phyloP scores from a whole-genome alignment of 2,329 filamentous ascomycete genomes.

The Apiospora sp. region DNA sequence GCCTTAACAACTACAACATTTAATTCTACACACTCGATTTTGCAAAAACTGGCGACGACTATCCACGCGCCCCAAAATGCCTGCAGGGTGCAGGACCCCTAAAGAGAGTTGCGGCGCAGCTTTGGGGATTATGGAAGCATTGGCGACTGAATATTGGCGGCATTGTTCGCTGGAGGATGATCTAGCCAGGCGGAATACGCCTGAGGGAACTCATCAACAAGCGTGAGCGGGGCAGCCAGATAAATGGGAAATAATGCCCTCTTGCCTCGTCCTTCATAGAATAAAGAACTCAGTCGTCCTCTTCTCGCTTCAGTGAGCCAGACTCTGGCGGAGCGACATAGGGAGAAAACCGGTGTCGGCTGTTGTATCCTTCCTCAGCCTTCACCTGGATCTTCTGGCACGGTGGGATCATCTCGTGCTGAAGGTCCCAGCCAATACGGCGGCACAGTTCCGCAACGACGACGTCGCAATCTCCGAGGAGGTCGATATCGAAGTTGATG shows the following conservation, averaged over 20 bases:
- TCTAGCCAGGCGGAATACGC: not conserved
- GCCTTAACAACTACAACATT: not conserved
- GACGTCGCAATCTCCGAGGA: slow-evolving; percentile 94
- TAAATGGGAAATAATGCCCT: not conserved
- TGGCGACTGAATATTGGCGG: not conserved
- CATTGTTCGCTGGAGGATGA: not conserved
- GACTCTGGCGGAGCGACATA: slow-evolving; percentile 3
- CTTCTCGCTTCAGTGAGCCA: slow-evolving; percentile 19
- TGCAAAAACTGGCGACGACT: not conserved
- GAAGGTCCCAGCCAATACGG: slow-evolving; percentile 79
- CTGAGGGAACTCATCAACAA: not conserved
- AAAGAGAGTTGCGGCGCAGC: not conserved
- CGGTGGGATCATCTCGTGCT: slow-evolving; percentile 83
- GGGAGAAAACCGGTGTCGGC: slow-evolving; percentile 51
- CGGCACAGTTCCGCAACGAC: slow-evolving; percentile 87
- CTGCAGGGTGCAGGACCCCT: not conserved
- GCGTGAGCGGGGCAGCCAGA: not conserved
- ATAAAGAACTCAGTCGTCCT: not conserved
- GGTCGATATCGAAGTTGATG: slow-evolving; percentile 94
- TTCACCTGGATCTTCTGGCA: slow-evolving; percentile 67
- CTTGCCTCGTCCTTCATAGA: not conserved
- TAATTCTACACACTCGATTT: not conserved
- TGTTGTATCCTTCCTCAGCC: slow-evolving; percentile 54
- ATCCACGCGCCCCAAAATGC: not conserved
- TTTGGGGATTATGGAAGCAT: not conserved